Percentiles rank a stretch among this genome's conserved stretches.
Conservation (phyloP, 805 yeast species). For the Lachancea dasiensis region DNA sequence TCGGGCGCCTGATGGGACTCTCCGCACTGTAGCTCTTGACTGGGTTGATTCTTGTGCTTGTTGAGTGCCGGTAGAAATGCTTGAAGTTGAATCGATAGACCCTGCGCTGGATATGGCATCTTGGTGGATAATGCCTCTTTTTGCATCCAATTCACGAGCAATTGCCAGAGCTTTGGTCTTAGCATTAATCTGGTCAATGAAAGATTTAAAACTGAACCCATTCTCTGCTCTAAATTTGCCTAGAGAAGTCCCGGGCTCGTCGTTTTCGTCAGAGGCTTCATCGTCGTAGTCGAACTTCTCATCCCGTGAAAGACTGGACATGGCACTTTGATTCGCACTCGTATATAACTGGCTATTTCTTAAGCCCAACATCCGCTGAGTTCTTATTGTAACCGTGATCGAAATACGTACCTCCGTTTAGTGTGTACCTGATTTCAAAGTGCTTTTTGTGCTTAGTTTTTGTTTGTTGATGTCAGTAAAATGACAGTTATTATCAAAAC, state of each 20-base stretch:
- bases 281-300: slow-evolving; percentile 18
- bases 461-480: too few species aligned
- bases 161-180: slow-evolving; percentile 20
- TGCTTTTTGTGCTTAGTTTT: too few species aligned
- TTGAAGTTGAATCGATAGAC: slow-evolving; percentile 6
- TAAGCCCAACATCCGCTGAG: slow-evolving; percentile 8
- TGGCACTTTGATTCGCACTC: slow-evolving; percentile 4
- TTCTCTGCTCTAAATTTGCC: slow-evolving; percentile 4
- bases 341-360: slow-evolving; percentile 5
- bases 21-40: slow-evolving; percentile 14
- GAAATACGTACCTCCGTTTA: too few species aligned
- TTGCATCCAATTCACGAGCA: slow-evolving; percentile 17
- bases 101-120: slow-evolving; percentile 10
- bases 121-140: slow-evolving; percentile 15
- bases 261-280: slow-evolving; percentile 12
- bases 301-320: slow-evolving; percentile 10
- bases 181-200: slow-evolving; percentile 11
- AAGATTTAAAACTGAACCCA: slow-evolving; percentile 7
- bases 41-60: slow-evolving; percentile 5
- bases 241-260: slow-evolving; percentile 7
- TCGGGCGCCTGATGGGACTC: slow-evolving; percentile 20
- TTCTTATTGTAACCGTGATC: too few species aligned
- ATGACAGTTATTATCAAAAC: too few species aligned
- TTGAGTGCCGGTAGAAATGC: slow-evolving; percentile 5
- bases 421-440: too few species aligned